Base-by-base conservation (phyloP, 2,329 filamentous ascomycete genomes). In the Fusarium sp. region DNA sequence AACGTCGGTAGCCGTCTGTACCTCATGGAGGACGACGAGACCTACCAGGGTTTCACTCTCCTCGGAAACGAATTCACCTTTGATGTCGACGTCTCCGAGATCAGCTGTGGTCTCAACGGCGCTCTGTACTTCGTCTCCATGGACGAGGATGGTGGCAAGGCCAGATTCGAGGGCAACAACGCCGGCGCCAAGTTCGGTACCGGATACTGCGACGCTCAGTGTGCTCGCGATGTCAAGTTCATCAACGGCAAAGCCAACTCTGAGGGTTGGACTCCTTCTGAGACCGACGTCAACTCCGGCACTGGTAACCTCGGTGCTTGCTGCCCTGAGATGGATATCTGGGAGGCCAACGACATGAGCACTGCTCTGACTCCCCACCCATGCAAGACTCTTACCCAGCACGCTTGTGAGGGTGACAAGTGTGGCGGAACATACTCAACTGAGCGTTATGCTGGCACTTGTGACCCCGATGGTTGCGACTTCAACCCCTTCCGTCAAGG, bases 31-130 rank as follows among this genome's bases (percentile, higher is more conserved):
- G 81, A 83, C 52, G 85, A 88, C 36, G 83, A 81, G 65, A 85
- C 85, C 56, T 92, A 92, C 78, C 80, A 91, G 79, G 84, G 85
- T 74, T 88, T 91, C 79, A 84, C 87, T 56, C 82, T 92, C 45
- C 82, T 88, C 51, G 87, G 87, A 79, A 85, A 89, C 74, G 90
- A 93, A 78, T 89, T 92, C 79, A 89, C 88, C 46, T 92, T 92
- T 60, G 89, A 92, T 53, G 89, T 92, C 28, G 90, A 93, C 73
- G 86, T 91, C 36, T 91, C 89, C 43, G 84, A 86, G 71, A 81
- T 92, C 10, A 86, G 86, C 58, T 93, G 91, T 74, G 91, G 91
- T 57, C 80, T 92, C 57, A 92, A 93, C 79, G 90, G 90, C 54
- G 90, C 90, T 45, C 80, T 92, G 44, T 92, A 92, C 80, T 86